These are phyloP conservation scores for Citrus trifoliata DNA, from an alignment of 345 rosid genomes.

Conservation along the genomic window DNA sequence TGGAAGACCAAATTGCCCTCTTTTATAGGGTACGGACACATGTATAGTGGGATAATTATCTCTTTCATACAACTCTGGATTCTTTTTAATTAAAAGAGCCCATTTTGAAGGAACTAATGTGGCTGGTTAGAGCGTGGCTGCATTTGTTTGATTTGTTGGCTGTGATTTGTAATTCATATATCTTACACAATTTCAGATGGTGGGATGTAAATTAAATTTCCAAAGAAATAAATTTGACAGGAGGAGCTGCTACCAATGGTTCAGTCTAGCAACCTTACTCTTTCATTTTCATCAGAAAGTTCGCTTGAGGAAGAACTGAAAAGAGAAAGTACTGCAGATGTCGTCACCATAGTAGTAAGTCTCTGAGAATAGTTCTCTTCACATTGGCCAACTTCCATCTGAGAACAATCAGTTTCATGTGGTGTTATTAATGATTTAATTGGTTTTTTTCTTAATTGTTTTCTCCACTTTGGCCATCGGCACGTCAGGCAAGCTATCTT, in stretches of 20 bases:
- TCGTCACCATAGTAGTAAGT: slow-evolving; percentile 74
- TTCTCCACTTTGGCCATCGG: not conserved
- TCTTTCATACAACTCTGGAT: not conserved
- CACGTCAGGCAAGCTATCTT: slow-evolving; percentile 78
- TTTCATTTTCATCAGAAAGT: slow-evolving; percentile 94
- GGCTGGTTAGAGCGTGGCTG: not conserved
- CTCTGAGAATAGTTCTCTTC: not conserved
- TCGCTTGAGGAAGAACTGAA: slow-evolving; percentile 96
- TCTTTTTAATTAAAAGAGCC: not conserved
- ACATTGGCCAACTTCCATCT: slow-evolving; percentile 10
- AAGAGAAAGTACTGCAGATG: slow-evolving; percentile 94
- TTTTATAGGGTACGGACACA: not conserved
- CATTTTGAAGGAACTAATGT: not conserved
- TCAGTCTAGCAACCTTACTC: slow-evolving; percentile 70
- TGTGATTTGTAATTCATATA: not conserved
- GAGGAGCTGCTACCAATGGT: slow-evolving; percentile 69
- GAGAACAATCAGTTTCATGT: not conserved
- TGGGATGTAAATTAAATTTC: not conserved
- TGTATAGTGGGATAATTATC: not conserved
- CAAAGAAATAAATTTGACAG: slow-evolving; percentile 37
- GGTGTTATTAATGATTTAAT: not conserved
- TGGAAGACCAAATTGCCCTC: not conserved
- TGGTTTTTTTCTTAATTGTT: not conserved
- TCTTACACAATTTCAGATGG: not conserved
- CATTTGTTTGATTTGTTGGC: not conserved